Evolutionary conservation across 495 filamentous ascomycete genomes (phyloP), one percentile per base, ranked within the genome.

Genomic region (Poronia punctata): DNA sequence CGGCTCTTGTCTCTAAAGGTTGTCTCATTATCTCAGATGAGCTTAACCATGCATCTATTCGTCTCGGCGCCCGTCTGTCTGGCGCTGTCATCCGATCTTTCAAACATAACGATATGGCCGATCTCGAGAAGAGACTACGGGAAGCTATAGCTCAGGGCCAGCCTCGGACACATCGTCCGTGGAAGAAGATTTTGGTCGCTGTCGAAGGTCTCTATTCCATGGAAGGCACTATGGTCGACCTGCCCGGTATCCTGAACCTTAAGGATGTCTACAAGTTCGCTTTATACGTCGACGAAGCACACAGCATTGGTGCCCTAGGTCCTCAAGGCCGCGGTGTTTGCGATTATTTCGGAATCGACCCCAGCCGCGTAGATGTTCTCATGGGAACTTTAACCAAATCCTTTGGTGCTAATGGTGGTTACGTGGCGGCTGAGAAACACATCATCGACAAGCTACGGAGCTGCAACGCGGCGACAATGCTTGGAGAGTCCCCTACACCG

Each of bases 311-410:
- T 47, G 92, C 93, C 29, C 76, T 96, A 37, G 92, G 92, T 6
- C 88, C 89, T 5, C 70, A 62, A 5, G 92, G 92, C 12, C 80
- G 87, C 43, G 92, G 92, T 54, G 89, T 98, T 12, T 98, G 92
- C 67, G 93, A 98, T 56, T 98, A 95, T 60, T 98, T 96, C 59
- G 78, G 80, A 43, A 79, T 97, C 50, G 87, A 95, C 56, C 80
- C 92, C 12, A 62, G 75, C 12, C 83, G 95, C 51, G 80, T 97
- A 12, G 92, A 98, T 64, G 83, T 98, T 52, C 79, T 98, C 30
- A 98, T 98, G 92, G 92, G 92, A 42, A 98, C 92, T 11, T 67
- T 98, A 35, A 98, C 92, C 36, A 98, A 98, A 64, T 95, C 93
- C 0, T 98, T 98, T 50, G 92, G 92, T 54, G 92, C 92, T 53